Percentiles rank a stretch among this genome's conserved stretches.
Conservation (phyloP, 2,329 filamentous ascomycete species). For the Fusarium chuoi region DNA sequence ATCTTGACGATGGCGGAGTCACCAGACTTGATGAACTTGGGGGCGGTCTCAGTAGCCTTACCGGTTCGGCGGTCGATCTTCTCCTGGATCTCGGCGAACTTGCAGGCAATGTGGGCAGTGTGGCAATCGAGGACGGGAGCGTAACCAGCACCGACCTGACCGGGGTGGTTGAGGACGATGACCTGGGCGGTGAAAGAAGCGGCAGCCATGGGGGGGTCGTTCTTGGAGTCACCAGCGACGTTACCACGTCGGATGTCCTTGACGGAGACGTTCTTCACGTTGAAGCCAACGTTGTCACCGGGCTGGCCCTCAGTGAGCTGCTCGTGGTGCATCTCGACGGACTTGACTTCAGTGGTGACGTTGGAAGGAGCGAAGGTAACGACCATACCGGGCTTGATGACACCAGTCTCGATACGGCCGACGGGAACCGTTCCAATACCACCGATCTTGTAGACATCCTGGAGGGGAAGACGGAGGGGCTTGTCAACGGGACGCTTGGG, state of each 20-base stretch:
- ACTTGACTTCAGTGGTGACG: slow-evolving; percentile 99
- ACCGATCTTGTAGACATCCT: slow-evolving; percentile 99
- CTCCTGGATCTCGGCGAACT: slow-evolving; percentile 99
- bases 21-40: slow-evolving; percentile 99
- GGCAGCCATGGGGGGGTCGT: slow-evolving; percentile 89
- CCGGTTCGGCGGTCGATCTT: slow-evolving; percentile 99
- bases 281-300: slow-evolving; percentile 99
- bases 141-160: slow-evolving; percentile 99
- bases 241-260: slow-evolving; percentile 99
- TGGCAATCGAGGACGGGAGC: slow-evolving; percentile 99
- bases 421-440: slow-evolving; percentile 99
- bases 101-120: slow-evolving; percentile 99
- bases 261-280: slow-evolving; percentile 99
- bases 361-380: slow-evolving; percentile 98
- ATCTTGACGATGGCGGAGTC: slow-evolving; percentile 99
- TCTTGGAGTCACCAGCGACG: slow-evolving; percentile 99
- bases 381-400: slow-evolving; percentile 91
- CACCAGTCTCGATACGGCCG: slow-evolving; percentile 99
- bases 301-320: slow-evolving; percentile 94
- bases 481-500: slow-evolving; percentile 96
- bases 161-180: slow-evolving; percentile 99
- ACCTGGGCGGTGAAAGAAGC: slow-evolving; percentile 99
- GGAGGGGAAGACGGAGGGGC: slow-evolving; percentile 99
- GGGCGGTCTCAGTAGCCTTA: slow-evolving; percentile 89
- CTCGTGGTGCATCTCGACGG: slow-evolving; percentile 99